Base-by-base conservation (phyloP, 495 filamentous ascomycete genomes). In the Podospora pseudoanserina region DNA sequence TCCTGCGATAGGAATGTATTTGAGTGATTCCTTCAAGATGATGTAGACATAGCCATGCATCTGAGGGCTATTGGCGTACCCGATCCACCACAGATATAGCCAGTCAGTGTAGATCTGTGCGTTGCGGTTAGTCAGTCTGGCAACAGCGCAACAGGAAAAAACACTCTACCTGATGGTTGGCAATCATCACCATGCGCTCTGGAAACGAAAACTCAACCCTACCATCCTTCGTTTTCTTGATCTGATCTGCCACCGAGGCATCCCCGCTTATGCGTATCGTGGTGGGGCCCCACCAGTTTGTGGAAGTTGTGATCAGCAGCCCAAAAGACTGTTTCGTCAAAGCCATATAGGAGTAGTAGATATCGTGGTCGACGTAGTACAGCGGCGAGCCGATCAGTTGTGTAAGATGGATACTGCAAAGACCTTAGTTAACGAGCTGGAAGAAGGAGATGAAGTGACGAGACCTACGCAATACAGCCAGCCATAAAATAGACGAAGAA, bases 11-110 rank as follows among this genome's bases (percentile, higher is more conserved):
- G 92, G 92, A 23, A 94, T 87, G 60, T 85, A 88, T 75, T 91
- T 92, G 65, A 95, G 81, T 4, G 88, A 91, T 78, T 95, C 91
- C 74, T 94, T 94, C 16, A 94, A 78, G 72, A 95, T 92, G 70
- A 95, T 94, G 77, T 89, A 94, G 67, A 95, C 79, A 65, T 91
- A 89, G n/a, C 92, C 92, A 68, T 93, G 91, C 84, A 90, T 89
- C 56, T 82, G 78, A 27, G 88, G 85, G 1, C 68, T 71, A 71
- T 85, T 86, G 27, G 91, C 88, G 70, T 94, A 95, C 26, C 89
- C 89, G 19, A 90, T 86, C 91, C 92, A 95, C 92, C 92, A 95
- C 15, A 95, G 82, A 74, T 95, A 95, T 13, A 94, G 77, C 92
- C 92, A 95, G 78, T 95, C 92, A 5, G 92, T 92, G 72, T 95